Conservation (phyloP, 2,329 filamentous ascomycete species). For the Calonectria henricotiae region DNA sequence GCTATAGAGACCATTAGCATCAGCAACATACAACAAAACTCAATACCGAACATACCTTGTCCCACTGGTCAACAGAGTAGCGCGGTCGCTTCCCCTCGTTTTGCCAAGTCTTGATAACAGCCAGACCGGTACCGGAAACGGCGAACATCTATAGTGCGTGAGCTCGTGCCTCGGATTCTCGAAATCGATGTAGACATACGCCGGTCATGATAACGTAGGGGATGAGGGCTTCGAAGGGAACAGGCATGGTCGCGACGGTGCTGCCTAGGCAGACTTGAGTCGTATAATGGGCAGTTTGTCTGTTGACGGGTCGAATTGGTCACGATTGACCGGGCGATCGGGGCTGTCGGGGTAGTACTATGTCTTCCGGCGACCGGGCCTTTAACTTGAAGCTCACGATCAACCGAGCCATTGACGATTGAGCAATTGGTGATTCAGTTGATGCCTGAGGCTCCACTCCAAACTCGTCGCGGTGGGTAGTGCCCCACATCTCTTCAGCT, state of each 20-base stretch:
- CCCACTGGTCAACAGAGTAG: constrained; percentile 76
- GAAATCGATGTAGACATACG: constrained; percentile 62
- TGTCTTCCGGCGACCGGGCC: constrained; percentile 45
- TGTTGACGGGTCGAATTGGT: constrained; percentile 48
- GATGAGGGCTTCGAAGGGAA: constrained; percentile 77
- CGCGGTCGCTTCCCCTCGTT: constrained; percentile 76
- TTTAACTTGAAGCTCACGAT: constrained; percentile 52
- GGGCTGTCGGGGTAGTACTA: constrained; percentile 41
- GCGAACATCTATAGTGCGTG: constrained; percentile 73
- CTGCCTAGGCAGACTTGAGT: constrained; percentile 55
- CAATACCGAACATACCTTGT: constrained; percentile 69
- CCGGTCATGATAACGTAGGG: constrained; percentile 77
- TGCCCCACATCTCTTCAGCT: constrained; percentile 44
- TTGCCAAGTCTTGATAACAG: constrained; percentile 70
- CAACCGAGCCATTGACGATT: constrained; percentile 52
- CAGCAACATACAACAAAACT: neutral
- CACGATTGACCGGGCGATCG: constrained; percentile 43
- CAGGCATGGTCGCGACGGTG: constrained; percentile 66
- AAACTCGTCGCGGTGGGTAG: neutral
- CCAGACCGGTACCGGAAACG: constrained; percentile 72
- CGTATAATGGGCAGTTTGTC: constrained; percentile 33
- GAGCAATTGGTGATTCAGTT: constrained; percentile 50
- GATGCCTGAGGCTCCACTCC: constrained; percentile 49
- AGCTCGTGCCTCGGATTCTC: constrained; percentile 42
- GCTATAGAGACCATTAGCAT: constrained; percentile 62